These are phyloP conservation scores for Gynostemma pentaphyllum DNA, from an alignment of 306 rosid genomes.

Conservation along the genomic window DNA sequence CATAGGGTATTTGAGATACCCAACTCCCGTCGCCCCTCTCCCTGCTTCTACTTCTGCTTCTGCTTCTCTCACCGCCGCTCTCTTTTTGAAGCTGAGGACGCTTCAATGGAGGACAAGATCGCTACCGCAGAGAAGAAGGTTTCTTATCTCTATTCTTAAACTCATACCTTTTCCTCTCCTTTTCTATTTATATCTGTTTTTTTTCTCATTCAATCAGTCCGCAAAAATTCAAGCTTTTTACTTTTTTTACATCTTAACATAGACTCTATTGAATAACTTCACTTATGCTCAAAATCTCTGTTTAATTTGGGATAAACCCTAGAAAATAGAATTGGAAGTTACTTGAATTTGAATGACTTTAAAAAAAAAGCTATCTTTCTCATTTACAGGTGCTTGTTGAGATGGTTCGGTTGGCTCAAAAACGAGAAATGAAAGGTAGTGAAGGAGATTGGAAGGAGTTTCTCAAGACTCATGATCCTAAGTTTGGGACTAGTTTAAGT, in stretches of 20 bases:
- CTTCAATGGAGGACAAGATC: constrained; percentile 36
- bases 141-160: background rate
- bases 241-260: background rate
- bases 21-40: too few relatives aligned
- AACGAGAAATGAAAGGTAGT: constrained; percentile 50
- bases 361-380: background rate
- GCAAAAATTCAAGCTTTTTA: background rate
- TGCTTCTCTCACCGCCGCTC: too few relatives aligned
- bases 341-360: background rate
- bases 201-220: too few relatives aligned
- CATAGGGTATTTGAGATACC: too few relatives aligned
- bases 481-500: constrained; percentile 54
- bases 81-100: too few relatives aligned
- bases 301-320: background rate
- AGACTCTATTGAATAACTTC: background rate
- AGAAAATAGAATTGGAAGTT: background rate
- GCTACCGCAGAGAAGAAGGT: constrained; percentile 59
- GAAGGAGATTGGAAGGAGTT: constrained; percentile 80
- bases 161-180: background rate
- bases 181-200: background rate
- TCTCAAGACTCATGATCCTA: constrained; percentile 34
- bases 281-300: background rate
- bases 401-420: constrained; percentile 55
- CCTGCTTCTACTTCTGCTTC: too few relatives aligned
- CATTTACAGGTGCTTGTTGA: constrained; percentile 50